These are phyloP conservation scores for Corymbia citriodora DNA, from an alignment of 441 rosid genomes.

Conservation along the genomic window DNA sequence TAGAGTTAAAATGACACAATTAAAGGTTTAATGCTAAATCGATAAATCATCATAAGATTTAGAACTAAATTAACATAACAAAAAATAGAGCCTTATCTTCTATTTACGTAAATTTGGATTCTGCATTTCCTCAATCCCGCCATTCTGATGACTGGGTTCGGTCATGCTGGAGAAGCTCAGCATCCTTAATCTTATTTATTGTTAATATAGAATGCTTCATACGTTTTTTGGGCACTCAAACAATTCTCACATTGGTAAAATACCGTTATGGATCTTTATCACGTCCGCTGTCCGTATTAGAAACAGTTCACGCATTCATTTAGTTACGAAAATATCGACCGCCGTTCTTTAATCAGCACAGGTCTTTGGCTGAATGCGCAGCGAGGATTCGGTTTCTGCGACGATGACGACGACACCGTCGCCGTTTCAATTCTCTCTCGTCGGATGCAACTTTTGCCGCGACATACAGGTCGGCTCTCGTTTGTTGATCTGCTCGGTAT, in stretches of 20 bases:
- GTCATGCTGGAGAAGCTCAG: too few species aligned
- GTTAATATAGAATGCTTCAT: background rate
- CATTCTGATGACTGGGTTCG: too few species aligned
- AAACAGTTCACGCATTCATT: background rate
- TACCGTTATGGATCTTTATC: background rate
- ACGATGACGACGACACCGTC: too few species aligned
- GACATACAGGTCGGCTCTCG: background rate
- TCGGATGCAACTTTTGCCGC: background rate
- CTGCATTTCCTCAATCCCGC: too few species aligned
- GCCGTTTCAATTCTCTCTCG: background rate
- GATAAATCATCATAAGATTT: too few species aligned
- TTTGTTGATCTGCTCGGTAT: background rate
- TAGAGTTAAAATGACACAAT: too few species aligned
- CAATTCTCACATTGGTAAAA: background rate
- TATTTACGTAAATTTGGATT: too few species aligned
- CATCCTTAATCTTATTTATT: too few species aligned
- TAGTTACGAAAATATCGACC: background rate
- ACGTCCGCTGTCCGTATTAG: background rate
- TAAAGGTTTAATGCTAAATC: too few species aligned
- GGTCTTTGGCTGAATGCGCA: background rate
- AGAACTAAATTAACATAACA: too few species aligned
- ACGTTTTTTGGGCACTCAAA: background rate
- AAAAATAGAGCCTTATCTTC: too few species aligned
- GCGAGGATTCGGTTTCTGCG: background rate
- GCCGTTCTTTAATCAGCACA: background rate